Evolutionary conservation across 768 basidiomycete species (phyloP), one percentile per base, ranked within the genome.

Genomic region (Lactarius hengduanensis): DNA sequence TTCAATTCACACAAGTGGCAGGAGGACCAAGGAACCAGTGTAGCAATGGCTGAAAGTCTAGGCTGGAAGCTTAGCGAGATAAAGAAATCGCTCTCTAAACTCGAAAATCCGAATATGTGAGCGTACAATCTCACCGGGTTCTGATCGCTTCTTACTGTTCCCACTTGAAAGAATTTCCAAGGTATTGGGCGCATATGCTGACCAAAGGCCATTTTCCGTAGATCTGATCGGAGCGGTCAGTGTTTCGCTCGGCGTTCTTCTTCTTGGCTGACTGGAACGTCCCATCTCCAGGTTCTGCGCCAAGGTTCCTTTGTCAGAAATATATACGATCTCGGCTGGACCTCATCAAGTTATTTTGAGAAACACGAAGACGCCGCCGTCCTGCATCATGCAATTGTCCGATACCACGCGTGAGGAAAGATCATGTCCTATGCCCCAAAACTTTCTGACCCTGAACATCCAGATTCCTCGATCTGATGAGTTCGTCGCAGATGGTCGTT

Each of bases 391-490:
- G 79, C 80, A 1, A 74, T 85, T 32, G 79, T 83, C 8, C 77
- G 87, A 69, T 88, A 88, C 71, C 86, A 87, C 67, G 84, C 82
- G 83, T 85, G 73, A 40, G 78, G 71, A 32, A 53, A 56, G 38
- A 58, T n/a, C 32, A 20, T 18, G 32, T 28, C 32, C 45, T 38
- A 22, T 40, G 5, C 40, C 58, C 30, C 22, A 7, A 26, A n/a
- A 18, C 16, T 22, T 57, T 13, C 45, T 18, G 43, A 61, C 28
- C 47, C 32, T 26, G 32, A 20, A 20, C 50, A 62, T 16, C 30
- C 34, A 82, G 80, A 8, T 88, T 89, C 74, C 77, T 89, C 10
- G 85, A 87, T 65, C 73, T 89, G 38, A 80, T 85, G 75, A 73
- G 81, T 16, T 78, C 79, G 1, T 78, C 77, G 0, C 79, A 82